These are phyloP conservation scores for Syzygium syzygioides DNA, from an alignment of 441 rosid species.

Conservation along the genomic window DNA sequence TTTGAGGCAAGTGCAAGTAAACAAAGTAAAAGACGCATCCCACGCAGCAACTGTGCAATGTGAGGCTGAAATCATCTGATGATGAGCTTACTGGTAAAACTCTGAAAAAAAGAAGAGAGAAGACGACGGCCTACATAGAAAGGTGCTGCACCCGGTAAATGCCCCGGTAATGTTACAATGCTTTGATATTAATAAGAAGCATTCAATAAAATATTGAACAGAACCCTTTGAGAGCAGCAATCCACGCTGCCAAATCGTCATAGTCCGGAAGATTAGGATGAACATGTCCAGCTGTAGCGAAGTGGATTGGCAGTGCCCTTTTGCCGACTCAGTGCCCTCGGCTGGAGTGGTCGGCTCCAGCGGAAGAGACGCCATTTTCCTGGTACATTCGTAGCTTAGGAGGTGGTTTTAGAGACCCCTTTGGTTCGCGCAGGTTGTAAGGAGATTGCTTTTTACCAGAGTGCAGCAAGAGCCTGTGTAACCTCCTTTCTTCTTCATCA, in stretches of 20 bases:
- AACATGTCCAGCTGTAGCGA: conserved; percentile 11
- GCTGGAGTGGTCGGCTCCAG: not conserved
- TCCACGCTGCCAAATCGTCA: conserved; percentile 12
- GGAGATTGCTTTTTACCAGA: not conserved
- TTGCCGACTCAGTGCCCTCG: not conserved
- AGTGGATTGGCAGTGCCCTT: not conserved
- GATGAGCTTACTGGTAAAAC: not conserved
- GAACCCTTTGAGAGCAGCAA: conserved; percentile 11
- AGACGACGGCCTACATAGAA: not conserved
- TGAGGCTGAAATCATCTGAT: not conserved
- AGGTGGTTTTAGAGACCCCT: not conserved
- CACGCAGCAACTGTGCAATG: not conserved
- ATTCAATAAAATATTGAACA: not conserved
- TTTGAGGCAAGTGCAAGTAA: not conserved
- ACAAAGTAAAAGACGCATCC: not conserved
- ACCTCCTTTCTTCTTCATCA: conserved; percentile 10
- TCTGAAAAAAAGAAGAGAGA: not conserved
- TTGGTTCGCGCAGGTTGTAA: not conserved
- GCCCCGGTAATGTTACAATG: not conserved
- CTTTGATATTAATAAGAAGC: not conserved
- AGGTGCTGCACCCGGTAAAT: not conserved
- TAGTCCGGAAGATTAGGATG: conserved; percentile 18
- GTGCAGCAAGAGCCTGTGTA: not conserved
- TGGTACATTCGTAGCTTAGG: not conserved
- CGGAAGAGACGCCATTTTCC: not conserved